Base-by-base conservation (phyloP, 495 filamentous ascomycete species). In the Penicillium egyptiacum region DNA sequence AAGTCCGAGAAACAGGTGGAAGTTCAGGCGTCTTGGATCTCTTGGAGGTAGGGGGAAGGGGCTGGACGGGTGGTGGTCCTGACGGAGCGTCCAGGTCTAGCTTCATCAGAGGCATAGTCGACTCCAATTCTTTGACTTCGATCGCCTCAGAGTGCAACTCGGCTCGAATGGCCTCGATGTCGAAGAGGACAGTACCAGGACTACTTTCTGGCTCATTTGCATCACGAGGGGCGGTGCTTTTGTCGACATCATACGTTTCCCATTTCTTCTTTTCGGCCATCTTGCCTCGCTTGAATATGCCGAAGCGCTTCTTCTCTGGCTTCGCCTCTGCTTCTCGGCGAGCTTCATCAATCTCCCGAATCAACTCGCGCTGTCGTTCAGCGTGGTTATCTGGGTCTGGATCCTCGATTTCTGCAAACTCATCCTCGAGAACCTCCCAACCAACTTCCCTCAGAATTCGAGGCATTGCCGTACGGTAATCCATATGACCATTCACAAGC, bases 361-460 rank as follows among this genome's bases (percentile, higher is more conserved):
- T 96, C 46, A 99, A 80, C 70, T 99, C 93, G 35, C 89, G 81
- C 73, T 99, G 94, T 26, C 92, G 81, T 69, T 92, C 84, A 48
- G 83, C 78, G 67, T 98, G 92, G 57, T 94, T 91, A 5, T 98
- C 95, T 4, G 94, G 94, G 65, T 99, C 94, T 2, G 95, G 91
- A 59, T 98, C 95, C 62, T 98, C 93, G 50, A 99, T 98, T 70
- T 99, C 94, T 2, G 86, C 85, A 67, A 99, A 99, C 66, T 98
- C 95, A 53, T 96, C 92, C 56, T 86, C 89, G 60, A 94, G 83
- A 2, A 98, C 88, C 46, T 88, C 72, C 91, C 92, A 99, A 28
- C 92, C 93, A 12, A 91, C 86, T 62, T 90, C 85, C 40, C 88
- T 83, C 16, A 99, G 78, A 9, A 99, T 79, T 40, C 83, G 84